phyloP scores from a whole-genome alignment of 257 asterid genomes.

The Penstemon eatonii region DNA sequence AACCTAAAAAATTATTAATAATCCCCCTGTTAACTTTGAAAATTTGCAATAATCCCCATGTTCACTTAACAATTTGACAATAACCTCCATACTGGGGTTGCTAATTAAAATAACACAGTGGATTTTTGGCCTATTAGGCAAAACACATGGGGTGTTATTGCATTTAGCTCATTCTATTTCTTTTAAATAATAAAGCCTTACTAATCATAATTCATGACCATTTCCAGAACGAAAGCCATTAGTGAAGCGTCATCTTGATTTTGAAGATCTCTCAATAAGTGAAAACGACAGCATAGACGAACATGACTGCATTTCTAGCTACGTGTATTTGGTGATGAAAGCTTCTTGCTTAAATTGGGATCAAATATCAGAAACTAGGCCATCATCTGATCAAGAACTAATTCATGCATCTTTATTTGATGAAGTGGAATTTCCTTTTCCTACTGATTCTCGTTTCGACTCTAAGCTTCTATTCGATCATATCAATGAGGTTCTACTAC shows the following conservation, averaged over 20 bases:
- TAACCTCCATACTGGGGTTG: no score
- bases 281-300: conserved; percentile 33
- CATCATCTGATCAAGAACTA: conserved; percentile 34
- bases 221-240: conserved; percentile 41
- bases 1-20: no score
- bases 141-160: no score
- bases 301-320: conserved; percentile 42
- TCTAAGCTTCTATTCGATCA: conserved; percentile 71
- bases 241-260: conserved; percentile 54
- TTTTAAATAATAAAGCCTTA: not conserved
- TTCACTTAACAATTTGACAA: no score
- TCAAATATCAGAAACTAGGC: conserved; percentile 36
- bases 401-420: conserved; percentile 44
- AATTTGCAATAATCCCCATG: no score
- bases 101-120: no score
- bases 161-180: no score
- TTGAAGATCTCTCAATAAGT: conserved; percentile 39
- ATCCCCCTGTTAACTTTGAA: no score
- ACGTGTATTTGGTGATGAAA: conserved; percentile 52
- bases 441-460: conserved; percentile 38
- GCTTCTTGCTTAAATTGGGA: conserved; percentile 53
- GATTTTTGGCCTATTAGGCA: no score
- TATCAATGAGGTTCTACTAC: conserved; percentile 58
- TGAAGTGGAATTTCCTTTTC: conserved; percentile 40
- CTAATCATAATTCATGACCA: conserved; percentile 21